Conservation (phyloP, 2,329 filamentous ascomycete genomes). For the Trichoderma guizhouense region DNA sequence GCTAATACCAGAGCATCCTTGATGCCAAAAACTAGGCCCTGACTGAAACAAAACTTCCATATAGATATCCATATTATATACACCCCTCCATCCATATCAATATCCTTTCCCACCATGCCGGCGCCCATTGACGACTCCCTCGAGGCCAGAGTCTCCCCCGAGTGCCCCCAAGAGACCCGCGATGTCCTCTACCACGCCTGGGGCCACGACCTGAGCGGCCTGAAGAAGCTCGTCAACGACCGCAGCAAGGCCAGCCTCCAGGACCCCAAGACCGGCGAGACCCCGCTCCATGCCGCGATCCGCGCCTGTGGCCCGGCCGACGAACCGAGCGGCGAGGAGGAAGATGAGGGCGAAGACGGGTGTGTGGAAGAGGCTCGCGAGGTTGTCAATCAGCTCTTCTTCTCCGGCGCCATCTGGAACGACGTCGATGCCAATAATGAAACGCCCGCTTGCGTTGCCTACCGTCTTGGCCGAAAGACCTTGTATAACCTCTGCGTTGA, state of each 20-base stretch:
- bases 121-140: constrained; percentile 47
- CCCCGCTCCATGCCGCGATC: constrained; percentile 86
- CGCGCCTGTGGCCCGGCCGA: constrained; percentile 60
- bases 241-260: constrained; percentile 69
- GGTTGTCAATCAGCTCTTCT: constrained; percentile 71
- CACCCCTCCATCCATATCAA: constrained; percentile 7
- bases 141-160: constrained; percentile 49
- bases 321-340: constrained; percentile 23
- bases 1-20: not conserved
- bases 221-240: constrained; percentile 66
- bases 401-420: constrained; percentile 96
- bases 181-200: constrained; percentile 54
- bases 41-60: not conserved
- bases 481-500: constrained; percentile 83
- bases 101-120: constrained; percentile 23
- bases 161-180: constrained; percentile 50
- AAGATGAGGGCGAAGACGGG: constrained; percentile 36
- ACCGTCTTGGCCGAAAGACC: constrained; percentile 61
- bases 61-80: not conserved
- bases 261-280: constrained; percentile 80
- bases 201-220: constrained; percentile 59
- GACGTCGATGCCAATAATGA: constrained; percentile 82
- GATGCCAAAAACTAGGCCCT: not conserved
- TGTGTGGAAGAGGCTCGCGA: constrained; percentile 60
- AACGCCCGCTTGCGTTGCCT: constrained; percentile 86